phyloP scores from a whole-genome alignment of 352 stramenopile genomes.

The Thalassiosira ordinaria region DNA sequence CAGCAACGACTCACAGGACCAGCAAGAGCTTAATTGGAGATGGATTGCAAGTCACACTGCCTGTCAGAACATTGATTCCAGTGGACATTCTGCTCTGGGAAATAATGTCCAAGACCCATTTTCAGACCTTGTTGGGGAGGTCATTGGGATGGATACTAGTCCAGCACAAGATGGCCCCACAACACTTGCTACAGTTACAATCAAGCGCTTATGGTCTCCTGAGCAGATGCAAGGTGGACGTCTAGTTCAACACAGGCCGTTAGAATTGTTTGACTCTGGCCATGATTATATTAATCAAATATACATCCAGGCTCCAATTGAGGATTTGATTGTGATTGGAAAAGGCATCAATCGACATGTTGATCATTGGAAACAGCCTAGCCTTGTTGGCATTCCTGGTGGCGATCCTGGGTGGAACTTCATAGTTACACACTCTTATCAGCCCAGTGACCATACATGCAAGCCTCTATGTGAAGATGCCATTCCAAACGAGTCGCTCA shows the following conservation, averaged over 20 bases:
- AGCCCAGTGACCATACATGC: slow-evolving; percentile 30
- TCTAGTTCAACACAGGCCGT: slow-evolving; percentile 32
- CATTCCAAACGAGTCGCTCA: slow-evolving; percentile 11
- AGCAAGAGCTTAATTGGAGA: slow-evolving; percentile 77
- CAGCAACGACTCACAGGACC: slow-evolving; percentile 59
- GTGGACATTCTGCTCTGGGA: slow-evolving; percentile 6
- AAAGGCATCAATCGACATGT: slow-evolving; percentile 41
- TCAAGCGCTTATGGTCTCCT: slow-evolving; percentile 66
- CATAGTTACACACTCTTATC: slow-evolving; percentile 48
- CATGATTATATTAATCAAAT: slow-evolving; percentile 17
- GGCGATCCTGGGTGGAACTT: slow-evolving; percentile 28
- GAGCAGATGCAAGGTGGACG: slow-evolving; percentile 66
- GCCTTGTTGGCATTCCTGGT: not conserved
- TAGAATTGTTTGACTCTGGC: slow-evolving; percentile 65
- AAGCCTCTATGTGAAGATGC: slow-evolving; percentile 15
- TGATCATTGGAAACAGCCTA: slow-evolving; percentile 8
- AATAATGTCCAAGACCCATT: slow-evolving; percentile 25
- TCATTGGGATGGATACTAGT: slow-evolving; percentile 61
- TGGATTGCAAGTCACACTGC: slow-evolving; percentile 59
- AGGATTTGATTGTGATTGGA: slow-evolving; percentile 71
- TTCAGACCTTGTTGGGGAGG: slow-evolving; percentile 68
- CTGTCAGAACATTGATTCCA: not conserved
- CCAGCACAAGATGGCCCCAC: slow-evolving; percentile 12
- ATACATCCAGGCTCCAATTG: slow-evolving; percentile 64
- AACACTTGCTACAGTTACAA: slow-evolving; percentile 68